Conservation (phyloP, 169 alveolate species). For the Cryptosporidium meleagridis region DNA sequence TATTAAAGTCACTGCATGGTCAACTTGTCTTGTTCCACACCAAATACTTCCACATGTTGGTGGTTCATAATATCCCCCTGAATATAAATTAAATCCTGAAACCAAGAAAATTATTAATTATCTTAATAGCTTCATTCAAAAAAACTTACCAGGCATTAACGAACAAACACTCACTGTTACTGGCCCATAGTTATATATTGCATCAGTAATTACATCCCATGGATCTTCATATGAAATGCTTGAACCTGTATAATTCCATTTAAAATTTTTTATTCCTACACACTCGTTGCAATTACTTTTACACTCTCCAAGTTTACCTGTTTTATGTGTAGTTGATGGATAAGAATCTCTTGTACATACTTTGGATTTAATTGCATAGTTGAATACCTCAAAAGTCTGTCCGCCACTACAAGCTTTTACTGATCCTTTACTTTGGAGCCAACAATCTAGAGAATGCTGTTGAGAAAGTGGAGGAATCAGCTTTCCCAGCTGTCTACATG, state of each 20-base stretch:
- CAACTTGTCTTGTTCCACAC: conserved; percentile 76
- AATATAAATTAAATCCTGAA: conserved; percentile 39
- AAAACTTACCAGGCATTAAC: conserved; percentile 70
- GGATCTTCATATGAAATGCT: conserved; percentile 52
- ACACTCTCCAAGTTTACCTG: conserved; percentile 46
- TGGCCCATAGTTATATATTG: conserved; percentile 67
- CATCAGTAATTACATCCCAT: conserved; percentile 63
- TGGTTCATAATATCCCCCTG: conserved; percentile 68
- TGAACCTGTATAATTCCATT: conserved; percentile 68
- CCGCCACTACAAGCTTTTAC: conserved; percentile 71
- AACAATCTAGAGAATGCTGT: conserved; percentile 61
- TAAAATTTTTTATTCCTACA: conserved; percentile 30
- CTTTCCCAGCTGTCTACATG: conserved; percentile 54
- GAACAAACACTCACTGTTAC: conserved; percentile 74
- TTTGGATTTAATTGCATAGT: conserved; percentile 44
- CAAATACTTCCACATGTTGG: conserved; percentile 75
- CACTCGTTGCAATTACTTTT: conserved; percentile 35
- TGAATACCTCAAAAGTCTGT: conserved; percentile 61
- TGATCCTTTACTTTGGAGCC: conserved; percentile 51
- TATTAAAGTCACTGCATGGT: conserved; percentile 80
- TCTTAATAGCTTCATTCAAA: background rate
- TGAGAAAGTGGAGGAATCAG: conserved; percentile 62
- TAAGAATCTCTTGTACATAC: conserved; percentile 59
- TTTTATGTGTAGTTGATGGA: conserved; percentile 50
- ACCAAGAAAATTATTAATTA: background rate